These are phyloP conservation scores for Sisymbrium irio DNA, from an alignment of 345 rosid genomes.

Conservation along the genomic window DNA sequence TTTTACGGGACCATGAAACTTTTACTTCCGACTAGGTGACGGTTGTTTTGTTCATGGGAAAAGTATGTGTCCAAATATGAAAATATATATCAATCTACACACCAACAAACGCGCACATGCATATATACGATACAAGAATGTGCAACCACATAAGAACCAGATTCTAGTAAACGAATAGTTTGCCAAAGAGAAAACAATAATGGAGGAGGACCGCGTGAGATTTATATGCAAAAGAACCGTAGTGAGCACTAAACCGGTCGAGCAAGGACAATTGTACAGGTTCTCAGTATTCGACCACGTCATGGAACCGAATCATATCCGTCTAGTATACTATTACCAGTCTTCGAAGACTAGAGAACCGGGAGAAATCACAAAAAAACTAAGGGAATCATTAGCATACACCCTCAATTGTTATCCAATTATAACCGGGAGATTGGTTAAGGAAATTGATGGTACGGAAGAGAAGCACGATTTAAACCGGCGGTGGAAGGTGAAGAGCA, in stretches of 20 bases:
- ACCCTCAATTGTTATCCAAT: constrained; percentile 48
- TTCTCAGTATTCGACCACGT: constrained; percentile 61
- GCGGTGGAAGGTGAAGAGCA: constrained; percentile 62
- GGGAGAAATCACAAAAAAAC: constrained; percentile 44
- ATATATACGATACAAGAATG: neutral
- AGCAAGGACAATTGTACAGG: constrained; percentile 35
- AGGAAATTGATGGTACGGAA: constrained; percentile 23
- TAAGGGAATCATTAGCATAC: constrained; percentile 53
- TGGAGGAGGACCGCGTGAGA: constrained; percentile 27
- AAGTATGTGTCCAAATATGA: constrained; percentile 18
- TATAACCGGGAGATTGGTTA: constrained; percentile 52
- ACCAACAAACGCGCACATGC: neutral
- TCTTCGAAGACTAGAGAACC: constrained; percentile 18
- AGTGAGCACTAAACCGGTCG: constrained; percentile 62
- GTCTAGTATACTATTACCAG: constrained; percentile 52
- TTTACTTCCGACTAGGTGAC: constrained; percentile 6
- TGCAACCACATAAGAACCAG: neutral
- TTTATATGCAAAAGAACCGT: constrained; percentile 59
- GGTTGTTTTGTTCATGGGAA: constrained; percentile 29
- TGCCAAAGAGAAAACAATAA: neutral
- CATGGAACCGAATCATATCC: constrained; percentile 59
- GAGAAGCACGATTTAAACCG: constrained; percentile 20
- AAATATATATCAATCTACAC: neutral
- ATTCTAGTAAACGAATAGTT: neutral
- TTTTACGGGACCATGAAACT: constrained; percentile 22